Base-by-base conservation (phyloP, 208 protist genomes). In the Crithidia bombi region DNA sequence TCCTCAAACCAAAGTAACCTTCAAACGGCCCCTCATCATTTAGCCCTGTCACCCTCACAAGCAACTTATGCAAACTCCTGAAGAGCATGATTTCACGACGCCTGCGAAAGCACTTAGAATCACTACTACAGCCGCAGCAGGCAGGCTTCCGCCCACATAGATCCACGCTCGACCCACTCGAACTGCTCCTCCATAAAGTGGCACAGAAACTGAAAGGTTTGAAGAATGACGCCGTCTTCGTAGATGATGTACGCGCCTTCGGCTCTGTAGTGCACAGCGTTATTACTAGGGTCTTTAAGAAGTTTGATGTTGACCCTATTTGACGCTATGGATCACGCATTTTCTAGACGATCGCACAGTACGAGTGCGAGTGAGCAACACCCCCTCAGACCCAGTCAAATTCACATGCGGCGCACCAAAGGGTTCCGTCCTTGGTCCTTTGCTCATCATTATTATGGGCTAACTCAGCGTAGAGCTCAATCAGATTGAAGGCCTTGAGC, bases 391-490 rank as follows among this genome's bases (percentile, higher is more conserved):
- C 14, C 11, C 44, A 5, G 44, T 19, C 11, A 19, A 7, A 49
- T 49, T 49, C 44, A 41, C 44, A 14, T 41, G 38, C 14, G 38
- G 38, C 14, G 38, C 14, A 6, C 38, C 38, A 41, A 6, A 41
- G 14, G 38, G 38, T 14, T 41, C 38, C 10, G 38, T 41, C 10
- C 38, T 41, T 14, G 38, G 38, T 15, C 38, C 38, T 14, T 14
- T 41, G 6, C 19, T 49, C 17, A 49, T 49, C 44, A 49, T 49
- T 19, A 21, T 49, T 5, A 49, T 49, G 44, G 44, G 21, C 44
- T 49, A 7, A 6, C 44, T 49, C 44, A 49, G 44, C 44, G 44
- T n/a, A 49, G 44, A 49, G 44, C 44, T 49, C 6, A 49, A 49
- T 19, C 11, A 49, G 44, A 49, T 21, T n/a, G 14, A 7, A 7